Evolutionary conservation across 2,329 filamentous ascomycete species (phyloP), one percentile per base, ranked within the genome.

Genomic region (Fusarium concolor): DNA sequence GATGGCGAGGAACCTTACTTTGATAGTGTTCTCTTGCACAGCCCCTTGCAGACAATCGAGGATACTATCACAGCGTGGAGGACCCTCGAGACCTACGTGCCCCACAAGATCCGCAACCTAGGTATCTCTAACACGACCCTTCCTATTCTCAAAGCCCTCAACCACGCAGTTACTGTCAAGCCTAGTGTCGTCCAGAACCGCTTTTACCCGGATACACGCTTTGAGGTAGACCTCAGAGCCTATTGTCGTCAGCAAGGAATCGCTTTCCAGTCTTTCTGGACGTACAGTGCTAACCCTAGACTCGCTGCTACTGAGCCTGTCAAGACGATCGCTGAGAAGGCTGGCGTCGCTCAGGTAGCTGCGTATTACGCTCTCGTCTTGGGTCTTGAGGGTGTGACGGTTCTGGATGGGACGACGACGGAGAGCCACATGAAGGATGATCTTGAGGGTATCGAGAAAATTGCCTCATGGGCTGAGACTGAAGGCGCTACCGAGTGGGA

Each of bases 81-180:
- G 22, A 79, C 87, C 0, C 82, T 95, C 15, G 87, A 91, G 74
- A 79, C 83, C 5, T 93, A 90, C 72, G 88, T 93, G 2, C 90
- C 91, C 0, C 75, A 84, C 69, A 77, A 73, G 42, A 88, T 94
- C 65, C 88, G 87, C 39, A 83, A 87, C 29, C 81, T 96, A 10
- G 93, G 93, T 39, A 90, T 96, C 56, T 93, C 91, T 54, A 96
- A 96, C 77, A 86, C 87, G n/a, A 80, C 83, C n/a, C 78, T 91
- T 3, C 76, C 82, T 0, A 77, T 87, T 3, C 82, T 96, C 1
- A 76, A 84, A 52, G 77, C 79, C 6, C 78, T 94, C 2, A 82
- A 83, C 60, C 73, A 81, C 2, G 71, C 79, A 18, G 80, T 81
- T 5, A 78, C 71, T 0, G 63, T 82, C 41, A 80, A 79, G 62